Evolutionary conservation across 768 basidiomycete genomes (phyloP), one percentile per base, ranked within the genome.

Genomic region (Mycena epipterygia): DNA sequence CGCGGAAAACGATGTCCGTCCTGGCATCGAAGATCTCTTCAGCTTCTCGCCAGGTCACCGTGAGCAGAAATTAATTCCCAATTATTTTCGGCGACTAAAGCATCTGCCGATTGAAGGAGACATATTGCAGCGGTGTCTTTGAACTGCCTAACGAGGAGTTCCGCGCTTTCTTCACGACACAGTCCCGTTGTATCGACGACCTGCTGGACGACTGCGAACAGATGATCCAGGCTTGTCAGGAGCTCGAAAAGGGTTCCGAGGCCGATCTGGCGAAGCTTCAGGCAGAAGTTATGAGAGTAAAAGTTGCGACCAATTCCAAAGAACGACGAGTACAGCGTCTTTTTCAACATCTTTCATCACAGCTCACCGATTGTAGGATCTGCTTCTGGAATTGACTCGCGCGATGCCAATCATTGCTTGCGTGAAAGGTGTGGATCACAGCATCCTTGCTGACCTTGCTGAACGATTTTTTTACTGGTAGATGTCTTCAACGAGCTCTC

Each of bases 221-320:
- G 11, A 48, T 73, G 29, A 4, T 17, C 2, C 51, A 37, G 33
- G 11, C 61, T 27, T 69, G 67, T 29, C 37, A 49, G 4, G 58
- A 68, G 13, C 68, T 68, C 19, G 62, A 65, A n/a, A 29, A 35
- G 29, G 63, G 52, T 11, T 61, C 49, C 0, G 71, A 68, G 46
- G 11, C 29, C 48, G 67, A 73, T 66, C 37, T 64, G 46, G 67
- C 19, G 39, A 49, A 48, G 59, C 63, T 73, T 14, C 44, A 69
- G 46, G 59, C 27, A 13, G 71, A 73, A 30, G 71, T 73, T 30
- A 57, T 39, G 27, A 23, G 41, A 37, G 32, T 73, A 35, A 73
- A 69, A 41, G 63, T 48, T 5, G 66, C 46, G 21, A 64, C 71
- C n/a, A 65, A 64, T 21, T 64, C 71, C 5, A 64, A 69, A 19